Base-by-base conservation (phyloP, 176 grass and related monocot genomes). In the Hyparrhenia diplandra region DNA sequence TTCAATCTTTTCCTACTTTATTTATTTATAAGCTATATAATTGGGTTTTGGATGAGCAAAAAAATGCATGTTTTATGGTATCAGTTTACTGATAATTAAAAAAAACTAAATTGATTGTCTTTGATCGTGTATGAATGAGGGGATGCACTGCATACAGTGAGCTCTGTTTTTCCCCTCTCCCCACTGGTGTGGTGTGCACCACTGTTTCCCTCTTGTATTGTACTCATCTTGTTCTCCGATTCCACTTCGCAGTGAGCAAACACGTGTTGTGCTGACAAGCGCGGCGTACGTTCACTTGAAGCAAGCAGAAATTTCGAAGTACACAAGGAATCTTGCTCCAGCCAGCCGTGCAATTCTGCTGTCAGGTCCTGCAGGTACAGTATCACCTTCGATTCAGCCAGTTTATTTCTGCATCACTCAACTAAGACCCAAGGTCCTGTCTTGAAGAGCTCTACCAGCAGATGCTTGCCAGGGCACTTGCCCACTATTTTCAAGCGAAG, bases 391-490 rank as follows among this genome's bases (percentile, higher is more conserved):
- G 20, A 8, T 43, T 32, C 70, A 4, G 4, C 46, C 57, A 2
- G 13, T 86, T 11, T 34, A 37, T 12, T 40, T 35, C 20, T 78
- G n/a, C 43, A 57, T 69, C 13, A 83, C 82, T 45, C 34, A 86
- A 41, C 86, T 87, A 64, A 85, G 20, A 52, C 74, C 40, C 46
- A 52, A 85, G 39, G 47, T 73, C 45, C 39, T 77, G 23, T 70
- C 66, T 79, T 89, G 80, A 89, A 98, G 95, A 98, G 79, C 86
- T 95, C 84, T 98, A 98, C 82, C 92, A 98, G 86, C 95, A 98
- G 82, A 93, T 95, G 92, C 95, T 98, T 57, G 92, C 92, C 0
- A 98, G 91, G 76, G 92, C 95, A 21, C 90, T 98, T 29, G 92
- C 95, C 5, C 90, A 98, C 76, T 91, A 91, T 62, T 98, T 91